A percentile compares a stretch with the other conserved stretches of the same genome.
These are phyloP conservation scores for Epichloe sibirici DNA, from an alignment of 2,329 filamentous ascomycete genomes.

Conservation along the genomic window DNA sequence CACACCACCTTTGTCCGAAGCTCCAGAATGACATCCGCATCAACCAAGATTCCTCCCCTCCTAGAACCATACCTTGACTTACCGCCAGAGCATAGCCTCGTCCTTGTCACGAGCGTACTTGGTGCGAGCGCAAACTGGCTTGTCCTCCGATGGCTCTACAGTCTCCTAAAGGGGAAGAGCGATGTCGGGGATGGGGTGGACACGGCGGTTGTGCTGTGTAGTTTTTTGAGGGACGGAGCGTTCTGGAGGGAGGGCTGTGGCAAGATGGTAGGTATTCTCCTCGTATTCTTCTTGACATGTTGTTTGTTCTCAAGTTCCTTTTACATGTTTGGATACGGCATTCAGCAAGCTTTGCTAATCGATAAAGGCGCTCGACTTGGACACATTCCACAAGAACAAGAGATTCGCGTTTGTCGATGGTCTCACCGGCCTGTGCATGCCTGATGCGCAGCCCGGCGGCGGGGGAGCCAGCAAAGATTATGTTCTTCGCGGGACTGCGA, in stretches of 20 bases:
- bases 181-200: constrained; percentile 10
- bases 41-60: constrained; percentile 40
- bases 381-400: constrained; percentile 41
- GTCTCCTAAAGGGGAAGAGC: constrained; percentile 23
- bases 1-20: too few species aligned
- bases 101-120: constrained; percentile 56
- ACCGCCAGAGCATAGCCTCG: constrained; percentile 45
- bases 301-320: not conserved
- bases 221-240: constrained; percentile 64
- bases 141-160: constrained; percentile 41
- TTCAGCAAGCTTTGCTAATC: not conserved
- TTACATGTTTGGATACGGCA: not conserved
- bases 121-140: constrained; percentile 56
- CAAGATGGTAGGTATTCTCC: constrained; percentile 41
- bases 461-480: constrained; percentile 7
- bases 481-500: constrained; percentile 18
- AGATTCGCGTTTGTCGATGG: constrained; percentile 68
- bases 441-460: constrained; percentile 15
- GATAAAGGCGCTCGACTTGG: constrained; percentile 56
- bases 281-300: not conserved
- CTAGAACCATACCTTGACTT: constrained; percentile 52
- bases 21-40: constrained; percentile 27
- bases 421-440: constrained; percentile 43
- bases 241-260: constrained; percentile 68
- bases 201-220: constrained; percentile 58